A percentile compares a stretch with the other conserved stretches of the same genome.
Evolutionary conservation across 2,329 filamentous ascomycete genomes (phyloP).

Genomic region (Phyllosticta ampelicida): DNA sequence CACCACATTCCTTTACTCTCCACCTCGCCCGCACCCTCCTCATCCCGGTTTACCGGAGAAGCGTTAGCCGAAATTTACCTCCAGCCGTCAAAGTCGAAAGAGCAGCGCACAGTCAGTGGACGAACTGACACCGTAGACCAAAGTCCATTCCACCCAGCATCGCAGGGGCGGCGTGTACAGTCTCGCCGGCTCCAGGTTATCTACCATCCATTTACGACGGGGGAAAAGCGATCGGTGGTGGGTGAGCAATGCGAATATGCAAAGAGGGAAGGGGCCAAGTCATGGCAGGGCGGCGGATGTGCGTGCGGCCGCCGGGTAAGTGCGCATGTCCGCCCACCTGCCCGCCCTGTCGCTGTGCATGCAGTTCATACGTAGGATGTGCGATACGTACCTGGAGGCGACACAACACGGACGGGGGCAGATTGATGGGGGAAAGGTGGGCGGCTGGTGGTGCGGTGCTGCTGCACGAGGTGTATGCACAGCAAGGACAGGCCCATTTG

Average conservation of each 20-base stretch:
- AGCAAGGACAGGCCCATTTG: neutral
- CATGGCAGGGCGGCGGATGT: neutral
- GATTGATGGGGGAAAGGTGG: too few relatives aligned
- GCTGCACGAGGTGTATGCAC: too few relatives aligned
- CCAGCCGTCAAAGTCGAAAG: neutral
- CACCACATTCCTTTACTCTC: neutral
- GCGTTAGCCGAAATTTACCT: neutral
- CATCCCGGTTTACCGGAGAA: neutral
- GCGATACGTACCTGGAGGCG: too few relatives aligned
- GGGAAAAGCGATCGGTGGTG: neutral
- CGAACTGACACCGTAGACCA: neutral
- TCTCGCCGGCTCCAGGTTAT: neutral
- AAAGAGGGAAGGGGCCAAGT: neutral
- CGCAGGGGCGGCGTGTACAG: neutral
- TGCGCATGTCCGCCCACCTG: neutral
- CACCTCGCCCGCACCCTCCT: neutral
- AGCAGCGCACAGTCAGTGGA: neutral
- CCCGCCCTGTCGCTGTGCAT: too few relatives aligned
- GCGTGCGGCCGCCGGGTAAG: neutral
- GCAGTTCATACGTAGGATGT: too few relatives aligned
- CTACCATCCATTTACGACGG: neutral
- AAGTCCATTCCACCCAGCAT: neutral
- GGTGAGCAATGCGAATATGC: neutral
- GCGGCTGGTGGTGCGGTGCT: too few relatives aligned
- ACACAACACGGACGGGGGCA: too few relatives aligned